A percentile compares a stretch with the other conserved stretches of the same genome.
phyloP scores from a whole-genome alignment of 352 stramenopile species.

The Thalassiosira livingstoniorum region DNA sequence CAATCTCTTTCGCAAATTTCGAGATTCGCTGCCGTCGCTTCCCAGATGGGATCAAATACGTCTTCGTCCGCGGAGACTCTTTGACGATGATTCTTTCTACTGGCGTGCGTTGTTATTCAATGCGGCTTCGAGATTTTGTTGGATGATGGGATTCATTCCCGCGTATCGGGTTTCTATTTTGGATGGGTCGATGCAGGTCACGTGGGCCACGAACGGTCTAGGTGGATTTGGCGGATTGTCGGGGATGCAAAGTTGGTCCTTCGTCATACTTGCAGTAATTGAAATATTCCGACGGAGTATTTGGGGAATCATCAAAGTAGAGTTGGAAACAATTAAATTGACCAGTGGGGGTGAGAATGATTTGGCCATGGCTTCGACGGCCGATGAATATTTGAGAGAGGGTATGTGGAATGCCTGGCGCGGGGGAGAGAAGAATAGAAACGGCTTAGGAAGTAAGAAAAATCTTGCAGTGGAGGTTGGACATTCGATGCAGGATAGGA shows the following conservation, averaged over 20 bases:
- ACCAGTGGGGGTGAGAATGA: constrained; percentile 63
- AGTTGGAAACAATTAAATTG: constrained; percentile 75
- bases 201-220: too few species aligned
- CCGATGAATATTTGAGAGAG: constrained; percentile 53
- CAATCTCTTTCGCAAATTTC: constrained; percentile 30
- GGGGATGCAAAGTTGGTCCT: constrained; percentile 56
- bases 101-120: constrained; percentile 77
- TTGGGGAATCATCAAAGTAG: constrained; percentile 75
- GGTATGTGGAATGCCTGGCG: constrained; percentile 34
- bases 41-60: constrained; percentile 62
- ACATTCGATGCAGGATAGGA: neutral
- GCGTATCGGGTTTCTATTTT: constrained; percentile 79
- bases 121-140: constrained; percentile 70
- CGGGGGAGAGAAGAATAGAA: too few species aligned
- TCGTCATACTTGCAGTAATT: constrained; percentile 70
- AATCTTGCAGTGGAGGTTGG: neutral
- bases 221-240: too few species aligned
- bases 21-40: constrained; percentile 10
- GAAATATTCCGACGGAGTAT: constrained; percentile 77
- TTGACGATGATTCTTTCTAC: constrained; percentile 81
- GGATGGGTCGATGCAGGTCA: constrained; percentile 65
- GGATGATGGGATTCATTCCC: constrained; percentile 85
- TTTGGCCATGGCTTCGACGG: constrained; percentile 40
- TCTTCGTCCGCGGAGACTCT: constrained; percentile 73
- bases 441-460: neutral